A percentile compares a stretch with the other conserved stretches of the same genome.
Conservation (phyloP, 371 early-diverging fungal species). For the Mucor mucedo region DNA sequence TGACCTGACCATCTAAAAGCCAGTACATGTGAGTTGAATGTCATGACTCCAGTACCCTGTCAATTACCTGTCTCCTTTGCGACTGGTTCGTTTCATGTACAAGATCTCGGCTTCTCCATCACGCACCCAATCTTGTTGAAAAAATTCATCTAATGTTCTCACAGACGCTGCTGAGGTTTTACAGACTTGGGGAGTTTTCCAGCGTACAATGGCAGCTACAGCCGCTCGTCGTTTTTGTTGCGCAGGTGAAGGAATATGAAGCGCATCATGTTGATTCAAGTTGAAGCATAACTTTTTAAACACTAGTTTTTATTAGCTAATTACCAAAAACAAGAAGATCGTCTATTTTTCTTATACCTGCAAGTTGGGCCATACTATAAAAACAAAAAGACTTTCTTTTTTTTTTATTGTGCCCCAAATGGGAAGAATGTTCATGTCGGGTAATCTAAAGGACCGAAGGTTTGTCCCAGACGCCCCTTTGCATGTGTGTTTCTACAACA, state of each 20-base stretch:
- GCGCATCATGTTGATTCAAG: slow-evolving; percentile 15
- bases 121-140: slow-evolving; percentile 43
- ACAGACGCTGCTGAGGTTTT: slow-evolving; percentile 1
- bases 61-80: slow-evolving; percentile 62
- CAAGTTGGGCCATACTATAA: too few relatives aligned
- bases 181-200: slow-evolving; percentile 19
- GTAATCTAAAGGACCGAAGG: too few relatives aligned
- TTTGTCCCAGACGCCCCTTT: too few relatives aligned
- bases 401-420: too few relatives aligned
- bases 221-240: slow-evolving; percentile 42
- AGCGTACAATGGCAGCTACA: slow-evolving; percentile 49
- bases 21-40: too few relatives aligned
- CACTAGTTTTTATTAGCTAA: slow-evolving; percentile 10
- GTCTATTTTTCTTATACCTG: too few relatives aligned
- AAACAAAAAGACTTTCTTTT: too few relatives aligned
- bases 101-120: slow-evolving; percentile 61
- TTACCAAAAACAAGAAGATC: too few relatives aligned
- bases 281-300: slow-evolving; percentile 30
- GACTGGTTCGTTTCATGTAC: slow-evolving; percentile 67
- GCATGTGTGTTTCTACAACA: too few relatives aligned
- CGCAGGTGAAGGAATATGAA: slow-evolving; percentile 42
- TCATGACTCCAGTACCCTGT: not conserved
- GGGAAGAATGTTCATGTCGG: too few relatives aligned
- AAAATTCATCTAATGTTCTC: slow-evolving; percentile 31
- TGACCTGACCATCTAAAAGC: slow-evolving; percentile 68